Evolutionary conservation across 2,329 filamentous ascomycete species (phyloP), one percentile per base, ranked within the genome.

Genomic region (Pseudocercospora fijiensis): DNA sequence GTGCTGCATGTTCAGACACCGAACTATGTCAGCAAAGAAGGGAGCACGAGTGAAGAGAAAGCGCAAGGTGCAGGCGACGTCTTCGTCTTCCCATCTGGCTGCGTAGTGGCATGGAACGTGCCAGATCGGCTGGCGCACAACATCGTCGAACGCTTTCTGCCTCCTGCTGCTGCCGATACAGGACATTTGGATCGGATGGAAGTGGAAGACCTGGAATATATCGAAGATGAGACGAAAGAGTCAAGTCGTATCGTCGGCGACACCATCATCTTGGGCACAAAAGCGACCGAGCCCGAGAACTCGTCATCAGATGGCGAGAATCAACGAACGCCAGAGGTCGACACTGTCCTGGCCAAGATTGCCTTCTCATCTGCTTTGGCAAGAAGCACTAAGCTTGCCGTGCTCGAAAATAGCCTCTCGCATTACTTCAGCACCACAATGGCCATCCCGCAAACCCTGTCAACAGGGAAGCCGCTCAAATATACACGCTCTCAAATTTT

Each of bases 311-410:
- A 53, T 22, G 28, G 13, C 3, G 65, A 67, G 11, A 27, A 30
- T 43, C 60, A 69, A 8, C 52, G 60, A 9, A 64, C 57, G 27
- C 67, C 63, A 22, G 69, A 72, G 56, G 67, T 85, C 30, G 84
- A 88, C 70, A 85, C 83, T 0, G 90, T 94, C 1, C 84, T 97
- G 13, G 92, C 93, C 70, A 97, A 98, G 76, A 94, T 98, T 66
- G 95, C 95, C 49, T 98, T 98, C 77, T 97, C 94, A 0, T 97
- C 92, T 0, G 94, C 94, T 1, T 85, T 99, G 9, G 94, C 95
- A 4, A 86, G 95, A 60, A 95, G 90, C 72, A 97, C 95, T 5
- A 98, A 98, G 77, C 85, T 99, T 11, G 94, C 92, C 41, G 92
- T 96, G 2, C 85, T 99, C 22, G 95, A 99, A 78, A 90, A 87